These are phyloP conservation scores for Cucurbita argyrosperma DNA, from an alignment of 306 rosid genomes.

Conservation along the genomic window DNA sequence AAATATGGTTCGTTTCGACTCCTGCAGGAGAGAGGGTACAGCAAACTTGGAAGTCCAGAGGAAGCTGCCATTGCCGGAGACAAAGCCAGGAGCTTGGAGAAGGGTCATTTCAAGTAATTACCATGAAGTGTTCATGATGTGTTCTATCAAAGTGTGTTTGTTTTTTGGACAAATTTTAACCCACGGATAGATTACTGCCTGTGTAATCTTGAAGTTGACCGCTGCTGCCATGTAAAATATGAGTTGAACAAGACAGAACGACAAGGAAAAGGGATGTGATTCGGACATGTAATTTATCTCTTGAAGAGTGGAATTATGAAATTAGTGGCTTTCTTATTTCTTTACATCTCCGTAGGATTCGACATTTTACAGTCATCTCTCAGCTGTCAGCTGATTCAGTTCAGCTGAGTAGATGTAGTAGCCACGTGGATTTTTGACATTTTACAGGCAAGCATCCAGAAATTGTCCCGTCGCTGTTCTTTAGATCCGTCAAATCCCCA, in stretches of 20 bases:
- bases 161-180: neutral
- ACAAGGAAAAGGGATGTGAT: neutral
- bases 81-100: constrained; percentile 51
- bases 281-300: neutral
- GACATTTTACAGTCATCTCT: neutral
- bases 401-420: neutral
- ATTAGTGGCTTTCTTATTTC: too few relatives aligned
- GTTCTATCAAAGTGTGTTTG: neutral
- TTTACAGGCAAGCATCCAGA: neutral
- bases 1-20: neutral
- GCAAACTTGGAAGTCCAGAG: constrained; percentile 24
- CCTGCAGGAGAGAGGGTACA: constrained; percentile 59
- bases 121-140: neutral
- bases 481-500: constrained; percentile 29
- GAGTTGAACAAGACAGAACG: neutral
- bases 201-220: neutral
- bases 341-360: neutral
- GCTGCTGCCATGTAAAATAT: neutral
- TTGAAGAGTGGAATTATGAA: too few relatives aligned
- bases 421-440: constrained; percentile 3
- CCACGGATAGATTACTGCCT: neutral
- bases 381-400: neutral
- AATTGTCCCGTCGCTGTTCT: neutral
- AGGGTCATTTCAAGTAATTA: constrained; percentile 30
- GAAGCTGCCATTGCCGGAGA: constrained; percentile 43